phyloP scores from a whole-genome alignment of 805 yeast genomes.

The Metschnikowia rubicola region DNA sequence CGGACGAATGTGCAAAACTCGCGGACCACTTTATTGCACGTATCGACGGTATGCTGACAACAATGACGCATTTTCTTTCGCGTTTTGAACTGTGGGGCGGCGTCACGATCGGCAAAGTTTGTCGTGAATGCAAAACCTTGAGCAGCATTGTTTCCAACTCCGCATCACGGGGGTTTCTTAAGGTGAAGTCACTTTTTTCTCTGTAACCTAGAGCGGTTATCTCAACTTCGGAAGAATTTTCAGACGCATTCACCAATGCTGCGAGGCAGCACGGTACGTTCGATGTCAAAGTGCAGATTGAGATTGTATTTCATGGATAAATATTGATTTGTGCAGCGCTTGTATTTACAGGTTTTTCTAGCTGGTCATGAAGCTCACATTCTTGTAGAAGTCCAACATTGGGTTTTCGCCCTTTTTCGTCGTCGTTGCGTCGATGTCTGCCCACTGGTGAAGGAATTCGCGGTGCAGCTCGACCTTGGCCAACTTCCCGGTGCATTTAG shows the following conservation, averaged over 20 bases:
- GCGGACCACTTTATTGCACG: not conserved
- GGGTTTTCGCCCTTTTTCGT: slow-evolving; percentile 82
- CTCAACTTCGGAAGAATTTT: too few species aligned
- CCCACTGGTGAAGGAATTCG: slow-evolving; percentile 68
- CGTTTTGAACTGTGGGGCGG: not conserved
- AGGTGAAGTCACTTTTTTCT: not conserved
- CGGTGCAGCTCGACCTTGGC: slow-evolving; percentile 55
- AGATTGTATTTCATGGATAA: slow-evolving; percentile 1
- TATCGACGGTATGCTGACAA: not conserved
- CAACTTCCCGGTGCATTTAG: slow-evolving; percentile 57
- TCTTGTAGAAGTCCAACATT: slow-evolving; percentile 70
- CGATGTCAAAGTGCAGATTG: not conserved
- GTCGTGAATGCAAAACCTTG: not conserved
- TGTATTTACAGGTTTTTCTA: slow-evolving; percentile 12
- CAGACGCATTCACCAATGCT: too few species aligned
- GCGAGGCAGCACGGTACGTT: not conserved
- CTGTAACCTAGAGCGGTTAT: not conserved
- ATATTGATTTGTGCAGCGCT: not conserved
- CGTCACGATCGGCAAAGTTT: not conserved
- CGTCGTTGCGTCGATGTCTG: slow-evolving; percentile 60
- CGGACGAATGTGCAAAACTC: not conserved
- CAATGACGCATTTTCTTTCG: not conserved
- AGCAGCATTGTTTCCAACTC: not conserved
- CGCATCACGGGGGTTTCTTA: slow-evolving; percentile 1
- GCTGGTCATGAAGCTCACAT: slow-evolving; percentile 64